Evolutionary conservation across 768 basidiomycete species (phyloP).

Genomic region (Naematelia aurantialba): DNA sequence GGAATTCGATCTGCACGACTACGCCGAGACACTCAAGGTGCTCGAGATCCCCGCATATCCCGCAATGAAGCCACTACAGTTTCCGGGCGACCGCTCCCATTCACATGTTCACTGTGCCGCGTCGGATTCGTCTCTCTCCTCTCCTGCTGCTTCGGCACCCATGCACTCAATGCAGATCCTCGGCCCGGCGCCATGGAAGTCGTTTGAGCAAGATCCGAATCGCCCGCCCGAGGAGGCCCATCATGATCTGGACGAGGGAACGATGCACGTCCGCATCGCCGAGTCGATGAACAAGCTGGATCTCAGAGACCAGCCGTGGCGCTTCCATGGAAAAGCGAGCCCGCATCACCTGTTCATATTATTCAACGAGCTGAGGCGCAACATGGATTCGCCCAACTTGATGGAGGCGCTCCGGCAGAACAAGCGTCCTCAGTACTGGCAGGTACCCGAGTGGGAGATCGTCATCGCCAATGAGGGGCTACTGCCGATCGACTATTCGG

Average conservation of each 20-base stretch:
- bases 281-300: slow-evolving; percentile 27
- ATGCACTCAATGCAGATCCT: slow-evolving; percentile 14
- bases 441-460: slow-evolving; percentile 50
- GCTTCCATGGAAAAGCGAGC: slow-evolving; percentile 48
- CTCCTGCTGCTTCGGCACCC: slow-evolving; percentile 12
- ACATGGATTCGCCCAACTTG: slow-evolving; percentile 11
- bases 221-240: slow-evolving; percentile 12
- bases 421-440: slow-evolving; percentile 49
- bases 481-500: slow-evolving; percentile 46
- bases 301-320: slow-evolving; percentile 34
- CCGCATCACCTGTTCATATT: slow-evolving; percentile 38
- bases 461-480: slow-evolving; percentile 36
- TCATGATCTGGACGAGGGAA: slow-evolving; percentile 21
- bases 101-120: background rate
- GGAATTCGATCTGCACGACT: slow-evolving; percentile 41
- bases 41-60: slow-evolving; percentile 37
- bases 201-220: slow-evolving; percentile 30
- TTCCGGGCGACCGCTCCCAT: slow-evolving; percentile 1
- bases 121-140: slow-evolving; percentile 1
- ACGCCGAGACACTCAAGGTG: slow-evolving; percentile 33
- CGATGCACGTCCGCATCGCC: slow-evolving; percentile 6
- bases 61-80: slow-evolving; percentile 31
- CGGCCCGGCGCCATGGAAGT: slow-evolving; percentile 24
- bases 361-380: slow-evolving; percentile 38
- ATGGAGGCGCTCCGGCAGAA: slow-evolving; percentile 23